phyloP scores from a whole-genome alignment of 108 stramenopile genomes.

The Cylindrotheca closterium region DNA sequence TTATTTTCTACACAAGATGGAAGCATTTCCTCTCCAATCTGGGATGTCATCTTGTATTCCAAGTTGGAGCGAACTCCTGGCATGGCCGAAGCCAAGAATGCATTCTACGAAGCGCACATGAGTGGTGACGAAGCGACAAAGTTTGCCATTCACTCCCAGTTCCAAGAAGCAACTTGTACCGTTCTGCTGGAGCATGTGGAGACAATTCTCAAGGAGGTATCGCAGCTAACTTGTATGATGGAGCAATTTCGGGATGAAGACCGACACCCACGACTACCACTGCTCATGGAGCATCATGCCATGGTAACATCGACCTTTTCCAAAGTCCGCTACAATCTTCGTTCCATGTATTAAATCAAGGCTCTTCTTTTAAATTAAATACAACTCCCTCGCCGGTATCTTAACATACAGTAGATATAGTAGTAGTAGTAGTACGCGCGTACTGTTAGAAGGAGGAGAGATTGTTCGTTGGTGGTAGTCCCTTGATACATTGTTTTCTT shows the following conservation, averaged over 20 bases:
- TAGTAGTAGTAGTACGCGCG: too few species aligned
- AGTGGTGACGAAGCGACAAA: constrained; percentile 54
- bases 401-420: too few species aligned
- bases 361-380: too few species aligned
- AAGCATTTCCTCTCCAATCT: constrained; percentile 23
- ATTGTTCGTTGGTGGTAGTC: too few species aligned
- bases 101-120: constrained; percentile 56
- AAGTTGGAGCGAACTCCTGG: constrained; percentile 21
- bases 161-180: constrained; percentile 32
- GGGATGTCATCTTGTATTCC: constrained; percentile 33
- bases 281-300: constrained; percentile 60
- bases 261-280: constrained; percentile 43
- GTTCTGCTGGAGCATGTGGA: constrained; percentile 48
- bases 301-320: constrained; percentile 59
- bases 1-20: constrained; percentile 25
- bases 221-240: constrained; percentile 25
- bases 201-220: constrained; percentile 4
- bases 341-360: too few species aligned
- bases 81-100: constrained; percentile 19
- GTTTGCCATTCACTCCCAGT: constrained; percentile 44
- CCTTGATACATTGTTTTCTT: too few species aligned
- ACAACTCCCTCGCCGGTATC: too few species aligned
- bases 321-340: constrained; percentile 29
- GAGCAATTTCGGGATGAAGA: constrained; percentile 9
- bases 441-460: too few species aligned